Conservation (phyloP, 768 basidiomycete species). For the Pulveroboletus frians region DNA sequence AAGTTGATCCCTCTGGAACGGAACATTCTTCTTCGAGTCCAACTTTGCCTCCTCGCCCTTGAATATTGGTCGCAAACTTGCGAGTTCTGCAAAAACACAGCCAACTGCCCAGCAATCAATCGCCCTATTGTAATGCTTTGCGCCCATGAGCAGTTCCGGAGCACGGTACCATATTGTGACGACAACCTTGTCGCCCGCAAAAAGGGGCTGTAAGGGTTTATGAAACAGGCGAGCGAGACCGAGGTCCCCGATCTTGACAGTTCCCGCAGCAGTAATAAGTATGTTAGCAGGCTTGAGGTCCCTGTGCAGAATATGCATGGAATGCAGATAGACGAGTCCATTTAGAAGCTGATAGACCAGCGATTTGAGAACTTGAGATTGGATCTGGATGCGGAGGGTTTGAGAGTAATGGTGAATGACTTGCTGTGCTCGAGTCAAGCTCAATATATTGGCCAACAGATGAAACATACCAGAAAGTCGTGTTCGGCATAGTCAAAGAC, state of each 20-base stretch:
- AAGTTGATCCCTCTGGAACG: conserved; percentile 94
- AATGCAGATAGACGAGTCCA: conserved; percentile 92
- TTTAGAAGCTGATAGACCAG: conserved; percentile 92
- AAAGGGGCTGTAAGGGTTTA: conserved; percentile 86
- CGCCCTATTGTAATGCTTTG: conserved; percentile 95
- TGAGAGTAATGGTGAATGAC: conserved; percentile 98
- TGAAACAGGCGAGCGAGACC: conserved; percentile 90
- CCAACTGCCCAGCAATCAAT: conserved; percentile 98
- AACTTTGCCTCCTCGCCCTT: conserved; percentile 99
- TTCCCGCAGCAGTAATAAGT: conserved; percentile 81
- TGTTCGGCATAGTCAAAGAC: conserved; percentile 99
- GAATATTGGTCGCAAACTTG: conserved; percentile 92
- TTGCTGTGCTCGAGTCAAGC: conserved; percentile 55
- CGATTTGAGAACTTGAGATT: conserved; percentile 80
- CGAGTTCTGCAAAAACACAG: conserved; percentile 94
- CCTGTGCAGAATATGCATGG: conserved; percentile 91
- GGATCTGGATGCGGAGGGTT: conserved; percentile 72
- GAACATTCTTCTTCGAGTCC: conserved; percentile 94
- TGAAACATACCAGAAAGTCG: conserved; percentile 80
- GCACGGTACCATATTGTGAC: conserved; percentile 99
- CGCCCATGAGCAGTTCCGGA: conserved; percentile 92
- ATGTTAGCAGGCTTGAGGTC: conserved; percentile 99
- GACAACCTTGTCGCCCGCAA: conserved; percentile 95
- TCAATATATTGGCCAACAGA: neutral
- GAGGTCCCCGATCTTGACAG: conserved; percentile 97